Conservation (phyloP, 441 rosid species). For the Bocquillonia castaneifolia region DNA sequence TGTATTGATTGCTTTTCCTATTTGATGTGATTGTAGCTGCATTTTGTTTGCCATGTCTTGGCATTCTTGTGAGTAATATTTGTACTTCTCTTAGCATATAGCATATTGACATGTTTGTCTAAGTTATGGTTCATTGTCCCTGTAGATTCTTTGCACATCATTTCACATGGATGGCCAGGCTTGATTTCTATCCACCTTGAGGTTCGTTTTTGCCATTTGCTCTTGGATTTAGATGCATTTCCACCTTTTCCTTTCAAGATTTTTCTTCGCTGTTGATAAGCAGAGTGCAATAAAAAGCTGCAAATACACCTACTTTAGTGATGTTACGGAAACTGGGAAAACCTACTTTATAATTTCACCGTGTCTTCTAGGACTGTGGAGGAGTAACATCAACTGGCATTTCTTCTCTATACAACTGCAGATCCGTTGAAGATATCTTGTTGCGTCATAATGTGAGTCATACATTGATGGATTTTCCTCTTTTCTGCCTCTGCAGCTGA, state of each 20-base stretch:
- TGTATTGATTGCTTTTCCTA: neutral
- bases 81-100: too few species aligned
- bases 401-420: slow-evolving; percentile 51
- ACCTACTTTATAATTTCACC: neutral
- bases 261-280: neutral
- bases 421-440: slow-evolving; percentile 63
- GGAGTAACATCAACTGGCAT: slow-evolving; percentile 48
- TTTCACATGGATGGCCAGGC: slow-evolving; percentile 79
- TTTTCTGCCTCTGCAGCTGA: neutral
- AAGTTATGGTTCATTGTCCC: slow-evolving; percentile 14
- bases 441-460: slow-evolving; percentile 73
- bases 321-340: neutral
- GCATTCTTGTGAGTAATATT: too few species aligned
- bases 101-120: neutral
- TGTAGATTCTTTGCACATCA: slow-evolving; percentile 54
- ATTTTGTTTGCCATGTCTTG: neutral
- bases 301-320: neutral
- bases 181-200: slow-evolving; percentile 58
- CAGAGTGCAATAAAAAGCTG: neutral
- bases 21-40: neutral
- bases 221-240: slow-evolving; percentile 1
- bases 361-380: slow-evolving; percentile 61
- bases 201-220: slow-evolving; percentile 37
- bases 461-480: slow-evolving; percentile 14
- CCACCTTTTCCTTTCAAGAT: neutral